Evolutionary conservation across 352 stramenopile genomes (phyloP), one percentile per base, ranked within the genome.

Genomic region (Pythium chondricola): DNA sequence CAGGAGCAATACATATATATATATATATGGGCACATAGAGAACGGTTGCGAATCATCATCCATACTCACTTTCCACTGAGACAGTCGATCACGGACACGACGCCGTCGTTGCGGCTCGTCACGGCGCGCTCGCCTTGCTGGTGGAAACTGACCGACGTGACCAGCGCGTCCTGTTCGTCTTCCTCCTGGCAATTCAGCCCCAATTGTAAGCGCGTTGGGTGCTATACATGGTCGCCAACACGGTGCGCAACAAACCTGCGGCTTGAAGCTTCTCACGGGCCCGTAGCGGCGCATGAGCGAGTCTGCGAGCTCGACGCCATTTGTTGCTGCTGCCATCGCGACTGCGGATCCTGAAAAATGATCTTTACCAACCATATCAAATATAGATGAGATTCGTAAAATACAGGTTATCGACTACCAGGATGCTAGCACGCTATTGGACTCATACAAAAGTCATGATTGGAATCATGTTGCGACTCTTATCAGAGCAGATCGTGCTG

Each of bases 31-130:
- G 13, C 17, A 6, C 35, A 41, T 20, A 41, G 35, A 41, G 35
- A 41, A 22, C 5, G 24, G 13, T 26, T 7, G 26, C 6, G 42
- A 33, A 8, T 21, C 22, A 7, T 24, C 21, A 25, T n/a, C 22
- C 39, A 16, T 25, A 74, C 78, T 18, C 71, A 91, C 83, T 67
- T 85, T 49, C 83, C 83, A 46, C 74, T 89, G 7, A 91, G 45
- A 46, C 80, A 91, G 64, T 94, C 90, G 53, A 91, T 75, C 35
- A 87, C 70, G 14, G 76, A 85, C 24, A 94, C 63, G 35, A 88
- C 74, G 18, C 83, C 83, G 48, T 94, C 83, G 52, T 52, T 88
- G 49, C 78, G 79, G 48, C 72, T 82, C 30, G 76, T 83, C 20
- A 88, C 78, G 51, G 78, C 91, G 25, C 81, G 65, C 25, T 90